These are phyloP conservation scores for Fusarium acutatum DNA, from an alignment of 2,329 filamentous ascomycete genomes.

Conservation along the genomic window DNA sequence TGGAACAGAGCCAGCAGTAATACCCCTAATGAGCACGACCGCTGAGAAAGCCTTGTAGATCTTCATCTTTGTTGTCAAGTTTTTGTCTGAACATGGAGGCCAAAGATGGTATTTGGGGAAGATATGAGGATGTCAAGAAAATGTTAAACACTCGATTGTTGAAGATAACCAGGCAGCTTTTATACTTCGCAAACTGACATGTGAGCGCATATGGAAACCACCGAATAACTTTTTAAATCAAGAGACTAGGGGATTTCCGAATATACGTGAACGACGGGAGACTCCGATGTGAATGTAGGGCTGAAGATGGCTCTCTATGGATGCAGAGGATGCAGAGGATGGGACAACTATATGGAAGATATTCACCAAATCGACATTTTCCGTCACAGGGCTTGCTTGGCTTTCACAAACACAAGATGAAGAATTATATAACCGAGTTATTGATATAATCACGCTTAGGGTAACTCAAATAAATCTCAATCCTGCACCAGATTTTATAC, in stretches of 20 bases:
- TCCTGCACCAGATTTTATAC: neutral
- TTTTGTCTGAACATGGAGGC: neutral
- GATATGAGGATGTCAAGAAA: neutral
- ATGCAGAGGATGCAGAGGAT: neutral
- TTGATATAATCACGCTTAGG: neutral
- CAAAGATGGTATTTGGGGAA: neutral
- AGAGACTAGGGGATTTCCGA: neutral
- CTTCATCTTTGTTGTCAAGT: slow-evolving; percentile 8
- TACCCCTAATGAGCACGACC: slow-evolving; percentile 9
- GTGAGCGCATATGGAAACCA: neutral
- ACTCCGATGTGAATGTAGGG: neutral
- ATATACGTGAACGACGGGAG: neutral
- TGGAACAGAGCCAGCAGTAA: neutral
- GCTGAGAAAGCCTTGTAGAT: neutral
- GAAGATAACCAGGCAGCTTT: neutral
- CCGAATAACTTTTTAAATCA: neutral
- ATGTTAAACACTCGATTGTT: neutral
- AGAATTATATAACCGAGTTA: neutral
- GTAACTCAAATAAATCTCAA: neutral
- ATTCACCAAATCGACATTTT: neutral
- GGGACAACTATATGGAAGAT: neutral
- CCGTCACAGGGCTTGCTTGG: neutral
- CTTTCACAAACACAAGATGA: neutral
- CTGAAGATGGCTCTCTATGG: neutral
- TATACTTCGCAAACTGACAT: neutral